Conservation (phyloP, 441 rosid genomes). For the Erodium moschatum region DNA sequence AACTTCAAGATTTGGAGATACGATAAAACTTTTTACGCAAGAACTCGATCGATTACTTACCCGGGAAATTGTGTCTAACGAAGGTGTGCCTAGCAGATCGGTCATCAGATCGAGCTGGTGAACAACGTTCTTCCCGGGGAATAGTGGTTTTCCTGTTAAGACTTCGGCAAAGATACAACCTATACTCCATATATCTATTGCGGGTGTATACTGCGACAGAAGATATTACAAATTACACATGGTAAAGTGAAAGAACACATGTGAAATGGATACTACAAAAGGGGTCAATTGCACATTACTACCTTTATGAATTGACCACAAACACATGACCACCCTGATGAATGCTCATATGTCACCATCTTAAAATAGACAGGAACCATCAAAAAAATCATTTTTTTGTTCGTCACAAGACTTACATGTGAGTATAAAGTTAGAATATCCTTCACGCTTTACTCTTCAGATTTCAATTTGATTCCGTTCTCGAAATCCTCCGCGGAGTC, state of each 20-base stretch:
- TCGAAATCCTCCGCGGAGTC: too few species aligned
- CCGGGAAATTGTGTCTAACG: conserved; percentile 74
- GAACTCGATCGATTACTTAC: conserved; percentile 29
- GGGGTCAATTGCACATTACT: background rate
- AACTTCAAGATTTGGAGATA: background rate
- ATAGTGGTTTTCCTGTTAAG: conserved; percentile 69
- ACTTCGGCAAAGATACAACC: conserved; percentile 97
- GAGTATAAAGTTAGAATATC: too few species aligned
- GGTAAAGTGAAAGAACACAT: too few species aligned
- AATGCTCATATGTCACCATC: too few species aligned
- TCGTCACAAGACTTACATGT: too few species aligned
- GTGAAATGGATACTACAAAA: too few species aligned
- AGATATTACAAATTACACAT: too few species aligned
- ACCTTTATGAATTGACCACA: background rate
- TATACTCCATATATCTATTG: conserved; percentile 95
- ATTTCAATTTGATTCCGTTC: too few species aligned
- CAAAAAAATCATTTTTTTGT: too few species aligned
- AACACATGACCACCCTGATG: too few species aligned
- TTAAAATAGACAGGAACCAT: too few species aligned
- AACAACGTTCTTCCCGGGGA: conserved; percentile 89
- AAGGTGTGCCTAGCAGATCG: conserved; percentile 87
- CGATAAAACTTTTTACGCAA: background rate
- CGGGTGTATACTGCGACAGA: conserved; percentile 82
- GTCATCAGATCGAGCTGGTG: conserved; percentile 89
- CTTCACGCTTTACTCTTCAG: too few species aligned